Conservation (phyloP, 805 yeast species). For the Saccharomycopsis sp. region DNA sequence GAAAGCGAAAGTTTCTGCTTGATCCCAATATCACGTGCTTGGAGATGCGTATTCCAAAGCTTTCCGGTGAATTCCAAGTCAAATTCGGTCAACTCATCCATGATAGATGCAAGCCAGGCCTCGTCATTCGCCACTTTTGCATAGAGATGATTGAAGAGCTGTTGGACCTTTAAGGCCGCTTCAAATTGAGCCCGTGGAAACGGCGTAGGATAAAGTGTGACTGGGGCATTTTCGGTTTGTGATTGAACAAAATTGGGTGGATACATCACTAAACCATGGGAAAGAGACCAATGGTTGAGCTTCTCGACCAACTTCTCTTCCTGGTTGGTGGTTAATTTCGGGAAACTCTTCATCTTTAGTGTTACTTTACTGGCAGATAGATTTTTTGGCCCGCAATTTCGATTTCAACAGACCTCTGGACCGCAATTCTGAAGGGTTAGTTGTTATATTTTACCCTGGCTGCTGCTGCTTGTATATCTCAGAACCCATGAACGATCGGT, state of each 20-base stretch:
- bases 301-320: conserved; percentile 35
- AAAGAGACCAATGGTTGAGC: conserved; percentile 67
- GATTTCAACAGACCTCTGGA: background rate
- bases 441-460: no score
- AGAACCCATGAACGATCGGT: background rate
- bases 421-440: background rate
- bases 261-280: conserved; percentile 79
- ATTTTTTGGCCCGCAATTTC: background rate
- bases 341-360: conserved; percentile 22
- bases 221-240: conserved; percentile 64
- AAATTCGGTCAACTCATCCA: conserved; percentile 46
- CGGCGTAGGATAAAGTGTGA: conserved; percentile 87
- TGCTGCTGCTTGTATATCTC: no score
- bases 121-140: conserved; percentile 48
- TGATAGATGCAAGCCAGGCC: conserved; percentile 55
- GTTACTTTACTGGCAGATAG: background rate
- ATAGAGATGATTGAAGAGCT: conserved; percentile 66
- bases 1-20: conserved; percentile 72
- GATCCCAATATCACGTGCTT: conserved; percentile 43
- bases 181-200: conserved; percentile 64
- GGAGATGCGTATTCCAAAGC: conserved; percentile 53
- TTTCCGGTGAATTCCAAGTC: conserved; percentile 81
- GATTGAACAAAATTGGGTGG: conserved; percentile 47
- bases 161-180: conserved; percentile 61
- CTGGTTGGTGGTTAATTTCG: conserved; percentile 26